A percentile compares a stretch with the other conserved stretches of the same genome.
Conservation (phyloP, 2,329 filamentous ascomycete species). For the Neofusicoccum parvum region DNA sequence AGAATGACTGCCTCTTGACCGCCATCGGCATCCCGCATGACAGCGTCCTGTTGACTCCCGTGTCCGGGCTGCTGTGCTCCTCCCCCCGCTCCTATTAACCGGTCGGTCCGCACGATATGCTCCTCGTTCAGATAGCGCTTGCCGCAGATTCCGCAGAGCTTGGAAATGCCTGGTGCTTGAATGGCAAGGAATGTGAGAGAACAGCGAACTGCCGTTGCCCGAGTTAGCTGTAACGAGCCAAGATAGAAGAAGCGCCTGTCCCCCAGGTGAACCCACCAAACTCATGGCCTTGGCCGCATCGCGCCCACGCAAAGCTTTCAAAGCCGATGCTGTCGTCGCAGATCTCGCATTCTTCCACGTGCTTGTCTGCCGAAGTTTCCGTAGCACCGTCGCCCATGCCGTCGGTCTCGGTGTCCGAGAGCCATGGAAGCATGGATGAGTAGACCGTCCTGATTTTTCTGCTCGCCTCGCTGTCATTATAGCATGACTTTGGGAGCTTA, state of each 20-base stretch:
- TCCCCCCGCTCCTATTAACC: not conserved
- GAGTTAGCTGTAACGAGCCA: not conserved
- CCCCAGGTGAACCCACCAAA: slow-evolving; percentile 44
- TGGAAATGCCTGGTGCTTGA: slow-evolving; percentile 56
- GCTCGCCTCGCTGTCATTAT: slow-evolving; percentile 10
- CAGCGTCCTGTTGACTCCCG: not conserved
- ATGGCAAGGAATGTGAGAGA: slow-evolving; percentile 58
- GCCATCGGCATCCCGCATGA: slow-evolving; percentile 5
- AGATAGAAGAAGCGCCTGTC: not conserved
- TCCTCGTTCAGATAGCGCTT: slow-evolving; percentile 53
- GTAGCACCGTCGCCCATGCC: not conserved
- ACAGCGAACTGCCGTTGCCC: slow-evolving; percentile 48
- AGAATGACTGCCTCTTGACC: not conserved
- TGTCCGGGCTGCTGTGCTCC: not conserved
- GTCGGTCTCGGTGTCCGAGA: slow-evolving; percentile 3
- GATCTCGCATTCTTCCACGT: slow-evolving; percentile 55
- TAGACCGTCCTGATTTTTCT: slow-evolving; percentile 16
- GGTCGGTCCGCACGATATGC: slow-evolving; percentile 25
- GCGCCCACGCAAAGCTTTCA: slow-evolving; percentile 48
- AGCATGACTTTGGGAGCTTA: slow-evolving; percentile 1
- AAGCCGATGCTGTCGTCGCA: slow-evolving; percentile 53
- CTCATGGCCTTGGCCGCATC: slow-evolving; percentile 55
- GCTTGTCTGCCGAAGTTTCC: slow-evolving; percentile 17
- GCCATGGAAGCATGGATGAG: slow-evolving; percentile 15
- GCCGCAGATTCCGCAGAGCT: slow-evolving; percentile 56